Evolutionary conservation across 441 rosid species (phyloP).

Genomic region (Populus hybrid): DNA sequence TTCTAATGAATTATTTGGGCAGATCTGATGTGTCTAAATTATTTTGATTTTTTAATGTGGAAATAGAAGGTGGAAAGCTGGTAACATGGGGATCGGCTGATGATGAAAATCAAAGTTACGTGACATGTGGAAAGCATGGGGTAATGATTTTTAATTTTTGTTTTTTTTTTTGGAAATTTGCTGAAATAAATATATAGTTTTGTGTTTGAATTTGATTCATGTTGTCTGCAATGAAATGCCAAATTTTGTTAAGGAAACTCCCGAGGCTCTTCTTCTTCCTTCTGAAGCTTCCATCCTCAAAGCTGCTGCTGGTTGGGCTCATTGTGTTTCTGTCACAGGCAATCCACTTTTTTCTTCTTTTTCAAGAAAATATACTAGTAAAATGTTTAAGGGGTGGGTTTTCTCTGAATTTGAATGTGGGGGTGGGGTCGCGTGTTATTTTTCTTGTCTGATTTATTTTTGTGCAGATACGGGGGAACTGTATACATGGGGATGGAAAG

Average conservation of each 20-base stretch:
- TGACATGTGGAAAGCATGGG: constrained; percentile 88
- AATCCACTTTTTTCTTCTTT: neutral
- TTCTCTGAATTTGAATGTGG: neutral
- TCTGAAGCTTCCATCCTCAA: constrained; percentile 53
- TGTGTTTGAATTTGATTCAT: constrained; percentile 13
- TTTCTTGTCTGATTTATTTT: too few relatives aligned
- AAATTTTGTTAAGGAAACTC: constrained; percentile 55
- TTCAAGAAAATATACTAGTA: neutral
- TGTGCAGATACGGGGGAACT: constrained; percentile 61
- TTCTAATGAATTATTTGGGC: neutral
- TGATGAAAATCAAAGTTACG: constrained; percentile 87
- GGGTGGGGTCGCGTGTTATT: too few relatives aligned
- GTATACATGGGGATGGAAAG: constrained; percentile 97
- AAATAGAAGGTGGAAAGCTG: constrained; percentile 70
- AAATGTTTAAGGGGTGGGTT: neutral
- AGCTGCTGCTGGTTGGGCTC: constrained; percentile 96
- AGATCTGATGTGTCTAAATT: neutral
- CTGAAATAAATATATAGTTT: constrained; percentile 11
- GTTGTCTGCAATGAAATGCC: neutral
- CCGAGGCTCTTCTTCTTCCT: constrained; percentile 85
- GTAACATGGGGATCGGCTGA: constrained; percentile 96
- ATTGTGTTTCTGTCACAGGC: constrained; percentile 86
- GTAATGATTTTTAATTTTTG: constrained; percentile 38
- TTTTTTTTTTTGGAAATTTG: neutral
- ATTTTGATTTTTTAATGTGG: neutral